Conservation (phyloP, 2,329 filamentous ascomycete genomes). For the Gremmenia infestans region DNA sequence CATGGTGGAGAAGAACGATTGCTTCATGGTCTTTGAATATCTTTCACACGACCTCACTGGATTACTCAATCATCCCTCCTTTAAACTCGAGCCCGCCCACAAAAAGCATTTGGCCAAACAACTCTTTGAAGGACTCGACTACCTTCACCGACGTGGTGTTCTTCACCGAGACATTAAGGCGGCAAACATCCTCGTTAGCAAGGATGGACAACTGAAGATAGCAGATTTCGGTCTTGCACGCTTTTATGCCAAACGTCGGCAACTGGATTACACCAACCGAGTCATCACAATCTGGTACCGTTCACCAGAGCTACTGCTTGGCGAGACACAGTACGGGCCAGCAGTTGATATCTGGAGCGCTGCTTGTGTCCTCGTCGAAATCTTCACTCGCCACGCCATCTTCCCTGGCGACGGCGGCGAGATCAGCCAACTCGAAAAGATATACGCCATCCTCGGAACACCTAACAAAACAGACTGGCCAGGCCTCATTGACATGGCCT, state of each 20-base stretch:
- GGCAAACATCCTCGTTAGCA: slow-evolving; percentile 93
- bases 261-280: slow-evolving; percentile 94
- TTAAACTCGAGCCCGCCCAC: slow-evolving; percentile 76
- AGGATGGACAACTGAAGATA: slow-evolving; percentile 80
- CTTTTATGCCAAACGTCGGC: slow-evolving; percentile 89
- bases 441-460: slow-evolving; percentile 89
- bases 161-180: slow-evolving; percentile 97
- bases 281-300: slow-evolving; percentile 99
- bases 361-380: slow-evolving; percentile 93
- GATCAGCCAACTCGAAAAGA: slow-evolving; percentile 91
- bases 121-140: slow-evolving; percentile 89
- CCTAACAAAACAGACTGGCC: slow-evolving; percentile 85
- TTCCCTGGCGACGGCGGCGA: slow-evolving; percentile 96
- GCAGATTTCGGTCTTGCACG: slow-evolving; percentile 95
- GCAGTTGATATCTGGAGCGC: slow-evolving; percentile 96
- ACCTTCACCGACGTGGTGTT: slow-evolving; percentile 88
- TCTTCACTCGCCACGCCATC: slow-evolving; percentile 88
- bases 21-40: slow-evolving; percentile 99
- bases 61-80: slow-evolving; percentile 88
- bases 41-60: slow-evolving; percentile 94
- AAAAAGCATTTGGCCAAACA: slow-evolving; percentile 92
- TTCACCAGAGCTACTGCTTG: slow-evolving; percentile 82
- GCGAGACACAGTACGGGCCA: slow-evolving; percentile 84
- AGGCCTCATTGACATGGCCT: slow-evolving; percentile 85
- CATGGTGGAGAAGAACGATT: slow-evolving; percentile 98